Percentiles rank a stretch among this genome's conserved stretches.
phyloP scores from a whole-genome alignment of 2,329 filamentous ascomycete genomes.

The Drechslerella dactyloides region DNA sequence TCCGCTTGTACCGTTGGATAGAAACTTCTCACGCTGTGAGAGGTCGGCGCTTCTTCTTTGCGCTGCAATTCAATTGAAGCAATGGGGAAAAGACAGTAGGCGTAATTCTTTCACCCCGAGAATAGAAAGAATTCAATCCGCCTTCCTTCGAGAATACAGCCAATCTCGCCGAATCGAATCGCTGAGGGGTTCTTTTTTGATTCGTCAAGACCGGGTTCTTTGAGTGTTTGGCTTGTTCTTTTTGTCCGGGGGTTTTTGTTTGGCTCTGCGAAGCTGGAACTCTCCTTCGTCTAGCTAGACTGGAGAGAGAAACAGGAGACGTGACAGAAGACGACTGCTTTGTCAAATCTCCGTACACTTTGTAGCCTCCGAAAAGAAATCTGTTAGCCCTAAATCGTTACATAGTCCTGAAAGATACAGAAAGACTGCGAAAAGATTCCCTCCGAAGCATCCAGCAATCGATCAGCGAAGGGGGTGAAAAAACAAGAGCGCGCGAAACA shows the following conservation, averaged over 20 bases:
- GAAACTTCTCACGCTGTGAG: conserved; percentile 4
- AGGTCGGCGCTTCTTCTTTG: conserved; percentile 32
- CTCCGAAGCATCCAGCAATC: conserved; percentile 25
- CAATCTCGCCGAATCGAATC: conserved; percentile 47
- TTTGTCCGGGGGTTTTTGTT: conserved; percentile 40
- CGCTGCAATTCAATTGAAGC: conserved; percentile 15
- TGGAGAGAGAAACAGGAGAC: conserved; percentile 35
- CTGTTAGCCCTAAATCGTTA: conserved; percentile 49
- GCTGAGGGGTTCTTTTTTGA: conserved; percentile 46
- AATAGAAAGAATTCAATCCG: conserved; percentile 48
- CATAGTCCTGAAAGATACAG: conserved; percentile 42
- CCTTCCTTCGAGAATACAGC: conserved; percentile 22
- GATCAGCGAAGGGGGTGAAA: conserved; percentile 5
- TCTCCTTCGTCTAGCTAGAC: conserved; percentile 26
- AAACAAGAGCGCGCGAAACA: background rate
- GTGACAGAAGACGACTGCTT: conserved; percentile 20
- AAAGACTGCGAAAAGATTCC: conserved; percentile 27
- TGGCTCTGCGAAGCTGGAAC: conserved; percentile 19
- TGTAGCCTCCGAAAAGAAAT: conserved; percentile 40
- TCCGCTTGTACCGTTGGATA: background rate
- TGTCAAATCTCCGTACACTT: conserved; percentile 18
- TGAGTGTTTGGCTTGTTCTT: conserved; percentile 34
- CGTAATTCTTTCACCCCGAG: conserved; percentile 50
- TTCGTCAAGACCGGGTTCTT: conserved; percentile 49
- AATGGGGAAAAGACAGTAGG: conserved; percentile 18